phyloP scores from a whole-genome alignment of 1,284 basidiomycete species.

The Pseudozyma sp. region DNA sequence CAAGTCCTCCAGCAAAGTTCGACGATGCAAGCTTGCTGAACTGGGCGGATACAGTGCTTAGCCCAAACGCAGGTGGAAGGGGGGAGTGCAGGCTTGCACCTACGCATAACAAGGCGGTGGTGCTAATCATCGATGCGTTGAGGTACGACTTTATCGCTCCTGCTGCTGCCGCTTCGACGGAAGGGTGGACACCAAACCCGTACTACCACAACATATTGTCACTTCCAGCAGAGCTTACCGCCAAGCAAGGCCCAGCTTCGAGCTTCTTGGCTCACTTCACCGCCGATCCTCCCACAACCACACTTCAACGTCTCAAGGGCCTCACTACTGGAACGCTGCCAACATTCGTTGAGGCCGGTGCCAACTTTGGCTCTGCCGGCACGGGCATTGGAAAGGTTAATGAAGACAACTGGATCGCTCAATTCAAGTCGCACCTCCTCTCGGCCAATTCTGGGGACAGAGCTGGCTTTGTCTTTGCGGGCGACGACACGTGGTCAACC shows the following conservation, averaged over 20 bases:
- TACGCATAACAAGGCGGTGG: slow-evolving; percentile 74
- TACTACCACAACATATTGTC: slow-evolving; percentile 86
- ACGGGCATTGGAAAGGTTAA: slow-evolving; percentile 73
- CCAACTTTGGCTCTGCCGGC: slow-evolving; percentile 78
- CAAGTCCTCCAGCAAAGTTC: slow-evolving; percentile 28
- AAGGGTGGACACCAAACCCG: slow-evolving; percentile 65
- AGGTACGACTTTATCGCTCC: slow-evolving; percentile 93
- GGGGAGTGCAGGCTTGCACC: slow-evolving; percentile 60
- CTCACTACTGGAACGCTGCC: slow-evolving; percentile 95
- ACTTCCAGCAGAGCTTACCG: slow-evolving; percentile 79
- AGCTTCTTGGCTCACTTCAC: slow-evolving; percentile 90
- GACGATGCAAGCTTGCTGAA: slow-evolving; percentile 28
- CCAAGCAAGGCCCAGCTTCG: slow-evolving; percentile 62
- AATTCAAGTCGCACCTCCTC: slow-evolving; percentile 67
- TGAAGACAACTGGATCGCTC: slow-evolving; percentile 81
- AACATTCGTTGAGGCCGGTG: slow-evolving; percentile 92
- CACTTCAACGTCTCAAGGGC: slow-evolving; percentile 93
- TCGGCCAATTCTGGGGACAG: neutral
- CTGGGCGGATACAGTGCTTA: slow-evolving; percentile 43
- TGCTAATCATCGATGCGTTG: slow-evolving; percentile 91
- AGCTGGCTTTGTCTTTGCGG: slow-evolving; percentile 78
- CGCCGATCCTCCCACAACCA: slow-evolving; percentile 94
- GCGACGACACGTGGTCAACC: slow-evolving; percentile 95
- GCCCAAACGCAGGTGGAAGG: slow-evolving; percentile 11
- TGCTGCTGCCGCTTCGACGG: slow-evolving; percentile 72